These are phyloP conservation scores for Sonneratia caseolaris DNA, from an alignment of 345 rosid species.

Conservation along the genomic window DNA sequence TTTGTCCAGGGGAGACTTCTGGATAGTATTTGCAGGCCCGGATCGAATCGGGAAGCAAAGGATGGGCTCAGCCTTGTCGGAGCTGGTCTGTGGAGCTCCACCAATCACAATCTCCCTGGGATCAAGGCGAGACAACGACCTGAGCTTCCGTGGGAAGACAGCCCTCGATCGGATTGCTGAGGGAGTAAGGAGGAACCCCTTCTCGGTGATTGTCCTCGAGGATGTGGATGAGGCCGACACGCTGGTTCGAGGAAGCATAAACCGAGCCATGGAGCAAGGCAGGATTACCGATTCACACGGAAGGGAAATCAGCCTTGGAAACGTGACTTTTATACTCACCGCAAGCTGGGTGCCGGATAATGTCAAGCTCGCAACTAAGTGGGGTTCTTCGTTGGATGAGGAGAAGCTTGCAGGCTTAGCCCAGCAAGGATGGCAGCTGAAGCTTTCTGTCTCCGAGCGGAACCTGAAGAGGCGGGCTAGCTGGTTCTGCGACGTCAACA, in stretches of 20 bases:
- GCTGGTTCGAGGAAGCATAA: slow-evolving; percentile 59
- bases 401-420: slow-evolving; percentile 50
- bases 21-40: slow-evolving; percentile 85
- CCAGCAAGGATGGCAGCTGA: slow-evolving; percentile 59
- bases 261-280: slow-evolving; percentile 85
- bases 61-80: slow-evolving; percentile 76
- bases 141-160: slow-evolving; percentile 69
- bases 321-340: slow-evolving; percentile 74
- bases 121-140: slow-evolving; percentile 33
- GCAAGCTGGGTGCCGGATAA: slow-evolving; percentile 45
- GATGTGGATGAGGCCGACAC: slow-evolving; percentile 80
- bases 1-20: slow-evolving; percentile 56
- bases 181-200: slow-evolving; percentile 73
- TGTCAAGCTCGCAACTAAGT: slow-evolving; percentile 18
- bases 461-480: slow-evolving; percentile 60
- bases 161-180: slow-evolving; percentile 71
- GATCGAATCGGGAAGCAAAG: slow-evolving; percentile 79
- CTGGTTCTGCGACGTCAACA: slow-evolving; percentile 47
- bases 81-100: slow-evolving; percentile 36
- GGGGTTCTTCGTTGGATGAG: slow-evolving; percentile 37
- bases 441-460: slow-evolving; percentile 48
- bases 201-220: slow-evolving; percentile 70
- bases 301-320: slow-evolving; percentile 87
- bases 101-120: slow-evolving; percentile 61
- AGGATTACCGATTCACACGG: slow-evolving; percentile 83